Conservation (phyloP, 2,329 filamentous ascomycete genomes). For the Parascedosporium putredinis region DNA sequence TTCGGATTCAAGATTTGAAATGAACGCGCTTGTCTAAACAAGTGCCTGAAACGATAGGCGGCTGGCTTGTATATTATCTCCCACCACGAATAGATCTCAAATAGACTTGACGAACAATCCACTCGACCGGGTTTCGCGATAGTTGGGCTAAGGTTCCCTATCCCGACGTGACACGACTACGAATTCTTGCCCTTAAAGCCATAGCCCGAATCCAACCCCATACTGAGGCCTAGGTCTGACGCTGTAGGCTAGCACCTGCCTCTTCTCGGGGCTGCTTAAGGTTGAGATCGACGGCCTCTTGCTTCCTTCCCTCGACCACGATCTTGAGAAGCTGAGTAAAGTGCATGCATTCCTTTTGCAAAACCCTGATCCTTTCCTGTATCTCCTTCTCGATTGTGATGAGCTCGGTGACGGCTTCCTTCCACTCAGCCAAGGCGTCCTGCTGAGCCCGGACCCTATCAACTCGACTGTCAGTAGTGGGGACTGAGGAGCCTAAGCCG, state of each 20-base stretch:
- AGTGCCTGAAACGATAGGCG: constrained; percentile 5
- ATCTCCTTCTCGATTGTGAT: constrained; percentile 4
- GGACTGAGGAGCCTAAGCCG: not conserved
- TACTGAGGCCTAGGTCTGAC: too few relatives aligned
- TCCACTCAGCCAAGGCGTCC: not conserved
- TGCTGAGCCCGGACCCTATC: constrained; percentile 1
- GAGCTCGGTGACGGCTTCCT: not conserved
- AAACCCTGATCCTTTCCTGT: not conserved
- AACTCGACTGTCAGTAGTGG: too few relatives aligned
- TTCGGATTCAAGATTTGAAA: constrained; percentile 69
- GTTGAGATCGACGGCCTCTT: not conserved
- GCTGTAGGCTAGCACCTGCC: not conserved
- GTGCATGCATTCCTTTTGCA: constrained; percentile 2
- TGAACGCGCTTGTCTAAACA: constrained; percentile 11
- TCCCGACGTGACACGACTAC: too few relatives aligned
- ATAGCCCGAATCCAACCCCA: too few relatives aligned
- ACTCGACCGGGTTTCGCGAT: constrained; percentile 1
- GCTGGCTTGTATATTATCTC: constrained; percentile 7
- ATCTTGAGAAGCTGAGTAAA: constrained; percentile 3
- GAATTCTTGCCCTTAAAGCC: too few relatives aligned
- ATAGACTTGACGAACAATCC: constrained; percentile 6
- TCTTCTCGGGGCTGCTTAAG: not conserved
- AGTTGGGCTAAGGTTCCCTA: too few relatives aligned
- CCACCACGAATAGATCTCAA: constrained; percentile 6
- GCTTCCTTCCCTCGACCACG: constrained; percentile 3